Evolutionary conservation across 352 stramenopile species (phyloP).

Genomic region (Pseudoperonospora humuli): DNA sequence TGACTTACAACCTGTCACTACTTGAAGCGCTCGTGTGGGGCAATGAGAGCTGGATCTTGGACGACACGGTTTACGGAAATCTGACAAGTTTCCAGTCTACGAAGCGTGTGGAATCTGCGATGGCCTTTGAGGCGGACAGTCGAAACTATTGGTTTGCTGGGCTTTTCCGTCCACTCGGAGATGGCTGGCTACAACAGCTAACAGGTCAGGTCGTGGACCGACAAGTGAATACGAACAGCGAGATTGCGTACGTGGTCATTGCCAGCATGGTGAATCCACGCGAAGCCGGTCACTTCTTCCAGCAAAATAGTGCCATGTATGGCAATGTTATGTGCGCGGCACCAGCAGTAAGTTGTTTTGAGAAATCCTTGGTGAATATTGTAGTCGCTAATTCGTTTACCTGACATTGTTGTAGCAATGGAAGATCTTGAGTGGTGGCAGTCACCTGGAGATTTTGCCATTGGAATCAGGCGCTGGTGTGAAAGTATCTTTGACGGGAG

Average conservation of each 20-base stretch:
- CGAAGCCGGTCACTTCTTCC: constrained; percentile 57
- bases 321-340: constrained; percentile 66
- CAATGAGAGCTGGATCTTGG: constrained; percentile 49
- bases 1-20: constrained; percentile 71
- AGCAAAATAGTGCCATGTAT: constrained; percentile 58
- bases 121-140: constrained; percentile 39
- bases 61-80: constrained; percentile 33
- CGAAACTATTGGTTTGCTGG: constrained; percentile 44
- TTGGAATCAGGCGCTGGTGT: constrained; percentile 49
- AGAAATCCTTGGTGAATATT: not conserved
- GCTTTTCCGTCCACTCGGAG: constrained; percentile 55
- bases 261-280: constrained; percentile 49
- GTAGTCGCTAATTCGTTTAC: constrained; percentile 1
- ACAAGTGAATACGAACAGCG: constrained; percentile 34
- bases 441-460: constrained; percentile 51
- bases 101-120: constrained; percentile 32
- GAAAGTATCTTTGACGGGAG: constrained; percentile 43
- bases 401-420: constrained; percentile 46
- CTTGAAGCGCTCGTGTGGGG: constrained; percentile 61
- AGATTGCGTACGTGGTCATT: constrained; percentile 46
- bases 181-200: constrained; percentile 41
- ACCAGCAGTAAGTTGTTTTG: constrained; percentile 33
- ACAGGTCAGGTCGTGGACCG: constrained; percentile 55
- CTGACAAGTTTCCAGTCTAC: constrained; percentile 23
- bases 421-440: constrained; percentile 52